A percentile compares a stretch with the other conserved stretches of the same genome.
These are phyloP conservation scores for Colletotrichum limetticola DNA, from an alignment of 2,329 filamentous ascomycete genomes.

Conservation along the genomic window DNA sequence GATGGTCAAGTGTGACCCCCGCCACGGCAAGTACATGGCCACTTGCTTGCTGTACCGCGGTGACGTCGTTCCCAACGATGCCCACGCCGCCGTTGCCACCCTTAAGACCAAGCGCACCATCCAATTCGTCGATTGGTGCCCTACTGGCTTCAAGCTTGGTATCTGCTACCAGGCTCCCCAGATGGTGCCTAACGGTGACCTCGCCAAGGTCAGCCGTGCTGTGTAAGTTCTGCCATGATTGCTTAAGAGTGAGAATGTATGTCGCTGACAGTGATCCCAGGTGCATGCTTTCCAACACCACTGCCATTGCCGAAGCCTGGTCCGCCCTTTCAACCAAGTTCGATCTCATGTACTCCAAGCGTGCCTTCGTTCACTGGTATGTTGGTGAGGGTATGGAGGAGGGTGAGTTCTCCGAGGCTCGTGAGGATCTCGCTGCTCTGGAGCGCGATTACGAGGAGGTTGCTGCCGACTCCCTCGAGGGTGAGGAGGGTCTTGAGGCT, in stretches of 20 bases:
- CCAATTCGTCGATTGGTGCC: constrained; percentile 99
- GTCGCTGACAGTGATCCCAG: constrained; percentile 52
- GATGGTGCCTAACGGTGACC: constrained; percentile 95
- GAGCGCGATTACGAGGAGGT: constrained; percentile 99
- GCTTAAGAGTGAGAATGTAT: background rate
- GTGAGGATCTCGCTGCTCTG: constrained; percentile 96
- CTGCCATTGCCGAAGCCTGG: constrained; percentile 98
- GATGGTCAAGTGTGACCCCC: constrained; percentile 99
- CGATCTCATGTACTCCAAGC: constrained; percentile 99
- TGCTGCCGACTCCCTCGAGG: constrained; percentile 91
- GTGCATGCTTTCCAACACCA: constrained; percentile 99
- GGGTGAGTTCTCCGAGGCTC: constrained; percentile 98
- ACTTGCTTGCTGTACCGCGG: constrained; percentile 98
- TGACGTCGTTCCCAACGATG: constrained; percentile 97
- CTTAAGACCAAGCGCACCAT: constrained; percentile 99
- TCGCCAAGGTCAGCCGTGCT: constrained; percentile 97
- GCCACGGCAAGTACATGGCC: constrained; percentile 99
- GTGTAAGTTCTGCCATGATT: constrained; percentile 75
- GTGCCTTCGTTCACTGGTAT: constrained; percentile 99
- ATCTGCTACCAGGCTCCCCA: constrained; percentile 99
- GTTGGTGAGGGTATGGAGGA: constrained; percentile 99
- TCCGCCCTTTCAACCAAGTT: constrained; percentile 97
- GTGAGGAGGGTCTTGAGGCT: constrained; percentile 84
- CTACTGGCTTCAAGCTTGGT: constrained; percentile 99
- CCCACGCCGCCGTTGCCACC: constrained; percentile 89